phyloP scores from a whole-genome alignment of 345 rosid species.

The Salix koriyanagi region DNA sequence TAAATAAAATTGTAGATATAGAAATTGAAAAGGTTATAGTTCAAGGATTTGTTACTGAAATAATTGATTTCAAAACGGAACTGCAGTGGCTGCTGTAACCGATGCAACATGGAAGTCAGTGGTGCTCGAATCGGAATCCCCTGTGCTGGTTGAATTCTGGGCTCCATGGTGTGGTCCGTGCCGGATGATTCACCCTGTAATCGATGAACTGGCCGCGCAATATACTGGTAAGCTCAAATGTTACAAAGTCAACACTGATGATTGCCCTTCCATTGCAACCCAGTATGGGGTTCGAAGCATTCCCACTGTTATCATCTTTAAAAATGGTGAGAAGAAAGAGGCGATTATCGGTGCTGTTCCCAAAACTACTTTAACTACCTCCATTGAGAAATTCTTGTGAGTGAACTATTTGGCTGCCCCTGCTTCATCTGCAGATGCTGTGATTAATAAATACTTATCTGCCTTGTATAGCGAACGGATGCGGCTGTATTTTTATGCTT shows the following conservation, averaged over 20 bases:
- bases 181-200: slow-evolving; percentile 47
- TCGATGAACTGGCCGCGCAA: slow-evolving; percentile 38
- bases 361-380: slow-evolving; percentile 32
- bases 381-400: slow-evolving; percentile 42
- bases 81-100: slow-evolving; percentile 33
- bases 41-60: background rate
- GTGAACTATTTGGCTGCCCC: slow-evolving; percentile 3
- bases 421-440: slow-evolving; percentile 6
- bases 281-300: slow-evolving; percentile 47
- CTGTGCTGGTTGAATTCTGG: slow-evolving; percentile 53
- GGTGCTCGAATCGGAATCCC: slow-evolving; percentile 30
- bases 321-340: slow-evolving; percentile 47
- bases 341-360: slow-evolving; percentile 50
- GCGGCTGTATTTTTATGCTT: slow-evolving; percentile 10
- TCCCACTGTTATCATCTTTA: slow-evolving; percentile 50
- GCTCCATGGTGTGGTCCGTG: slow-evolving; percentile 63
- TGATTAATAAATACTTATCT: slow-evolving; percentile 5
- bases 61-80: background rate
- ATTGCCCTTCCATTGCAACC: slow-evolving; percentile 38
- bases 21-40: background rate
- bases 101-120: slow-evolving; percentile 38
- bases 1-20: background rate
- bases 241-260: slow-evolving; percentile 48
- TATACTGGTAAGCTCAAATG: slow-evolving; percentile 47
- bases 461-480: slow-evolving; percentile 29